Conservation (phyloP, 139 green algal genomes). For the Coelastrella sp. region DNA sequence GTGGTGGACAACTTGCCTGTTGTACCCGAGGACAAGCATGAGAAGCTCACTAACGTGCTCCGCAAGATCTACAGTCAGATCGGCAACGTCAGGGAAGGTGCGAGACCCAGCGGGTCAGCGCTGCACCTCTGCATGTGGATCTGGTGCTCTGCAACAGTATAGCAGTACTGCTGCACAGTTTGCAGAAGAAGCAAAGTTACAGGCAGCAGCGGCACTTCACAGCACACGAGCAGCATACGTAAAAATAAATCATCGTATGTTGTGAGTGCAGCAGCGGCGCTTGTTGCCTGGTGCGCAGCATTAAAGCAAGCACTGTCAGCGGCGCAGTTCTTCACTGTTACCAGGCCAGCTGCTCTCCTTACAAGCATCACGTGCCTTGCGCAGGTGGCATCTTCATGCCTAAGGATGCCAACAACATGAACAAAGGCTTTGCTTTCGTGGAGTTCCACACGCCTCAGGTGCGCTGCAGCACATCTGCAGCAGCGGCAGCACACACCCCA, state of each 20-base stretch:
- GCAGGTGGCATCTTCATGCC: constrained; percentile 93
- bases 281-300: too few species aligned
- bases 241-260: too few species aligned
- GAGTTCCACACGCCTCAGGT: constrained; percentile 85
- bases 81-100: constrained; percentile 87
- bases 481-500: not conserved
- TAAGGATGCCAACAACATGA: constrained; percentile 79
- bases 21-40: constrained; percentile 92
- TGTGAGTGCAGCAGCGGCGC: too few species aligned
- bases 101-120: not conserved
- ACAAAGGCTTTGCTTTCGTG: constrained; percentile 96
- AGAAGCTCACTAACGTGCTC: constrained; percentile 94
- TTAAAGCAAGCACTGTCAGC: too few species aligned
- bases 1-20: constrained; percentile 96
- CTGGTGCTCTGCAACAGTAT: too few species aligned
- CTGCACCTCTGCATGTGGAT: too few species aligned
- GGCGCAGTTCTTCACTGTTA: too few species aligned
- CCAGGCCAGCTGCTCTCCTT: too few species aligned
- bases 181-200: too few species aligned
- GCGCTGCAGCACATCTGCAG: constrained; percentile 3
- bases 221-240: too few species aligned
- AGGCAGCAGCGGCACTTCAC: too few species aligned
- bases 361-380: not conserved
- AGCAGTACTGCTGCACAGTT: too few species aligned
- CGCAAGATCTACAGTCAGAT: constrained; percentile 92